Evolutionary conservation across 352 stramenopile species (phyloP).

Genomic region (Phytophthora lateralis): DNA sequence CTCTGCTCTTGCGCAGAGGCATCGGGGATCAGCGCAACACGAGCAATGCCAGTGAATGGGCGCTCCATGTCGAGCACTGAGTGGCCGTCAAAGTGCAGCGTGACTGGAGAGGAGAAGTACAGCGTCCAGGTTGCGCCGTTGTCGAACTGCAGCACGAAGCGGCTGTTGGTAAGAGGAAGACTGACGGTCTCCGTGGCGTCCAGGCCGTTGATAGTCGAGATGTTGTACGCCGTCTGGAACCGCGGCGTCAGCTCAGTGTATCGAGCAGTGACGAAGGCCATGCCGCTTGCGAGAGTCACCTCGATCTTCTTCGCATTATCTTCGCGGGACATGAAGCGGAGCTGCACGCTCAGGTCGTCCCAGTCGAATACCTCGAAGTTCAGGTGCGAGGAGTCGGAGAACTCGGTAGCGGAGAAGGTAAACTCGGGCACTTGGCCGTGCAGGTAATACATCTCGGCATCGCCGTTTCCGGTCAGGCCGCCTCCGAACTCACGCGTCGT

Average conservation of each 20-base stretch:
- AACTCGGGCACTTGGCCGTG: constrained; percentile 54
- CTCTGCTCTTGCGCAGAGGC: constrained; percentile 37
- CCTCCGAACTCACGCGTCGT: constrained; percentile 53
- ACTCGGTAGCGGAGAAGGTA: constrained; percentile 57
- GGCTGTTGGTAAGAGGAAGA: constrained; percentile 39
- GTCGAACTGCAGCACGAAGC: constrained; percentile 56
- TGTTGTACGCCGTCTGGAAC: constrained; percentile 48
- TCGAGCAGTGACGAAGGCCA: constrained; percentile 65
- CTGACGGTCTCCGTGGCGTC: constrained; percentile 32
- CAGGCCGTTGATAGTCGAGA: constrained; percentile 58
- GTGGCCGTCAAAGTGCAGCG: constrained; percentile 41
- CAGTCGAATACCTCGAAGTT: constrained; percentile 51
- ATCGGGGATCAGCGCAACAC: constrained; percentile 45
- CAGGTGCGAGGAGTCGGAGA: constrained; percentile 36
- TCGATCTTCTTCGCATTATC: constrained; percentile 46
- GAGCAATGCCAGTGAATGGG: constrained; percentile 39
- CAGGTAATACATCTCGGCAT: constrained; percentile 58
- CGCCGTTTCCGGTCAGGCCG: constrained; percentile 49
- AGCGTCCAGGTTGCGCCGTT: constrained; percentile 63
- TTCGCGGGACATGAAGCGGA: constrained; percentile 44
- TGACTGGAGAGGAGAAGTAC: constrained; percentile 48
- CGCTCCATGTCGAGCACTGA: constrained; percentile 40
- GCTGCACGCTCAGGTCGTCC: constrained; percentile 57
- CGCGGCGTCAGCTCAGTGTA: constrained; percentile 52
- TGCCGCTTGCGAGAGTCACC: constrained; percentile 59